Conservation (phyloP, 257 asterid genomes). For the Fraxinus anomala region DNA sequence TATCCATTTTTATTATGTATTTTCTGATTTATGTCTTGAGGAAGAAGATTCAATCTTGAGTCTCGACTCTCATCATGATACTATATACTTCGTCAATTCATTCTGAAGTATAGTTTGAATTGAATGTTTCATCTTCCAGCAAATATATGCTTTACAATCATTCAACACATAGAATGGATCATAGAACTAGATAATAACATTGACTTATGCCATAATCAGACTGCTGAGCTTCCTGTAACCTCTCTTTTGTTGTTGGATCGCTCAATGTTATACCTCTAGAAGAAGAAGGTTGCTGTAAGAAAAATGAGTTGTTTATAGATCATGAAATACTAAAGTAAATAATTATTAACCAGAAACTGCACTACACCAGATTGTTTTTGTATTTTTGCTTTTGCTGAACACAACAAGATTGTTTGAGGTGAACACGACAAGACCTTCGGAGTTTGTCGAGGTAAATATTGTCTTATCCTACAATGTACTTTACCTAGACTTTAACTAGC, state of each 20-base stretch:
- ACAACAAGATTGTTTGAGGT: not conserved
- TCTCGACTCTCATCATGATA: conserved; percentile 10
- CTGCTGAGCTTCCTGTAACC: conserved; percentile 41
- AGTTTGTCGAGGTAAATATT: not conserved
- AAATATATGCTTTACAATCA: not conserved
- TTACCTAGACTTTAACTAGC: not conserved
- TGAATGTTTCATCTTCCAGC: not conserved
- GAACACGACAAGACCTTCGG: not conserved
- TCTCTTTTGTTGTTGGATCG: conserved; percentile 41
- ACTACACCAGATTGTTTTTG: conserved; percentile 20
- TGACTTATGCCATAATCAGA: conserved; percentile 42
- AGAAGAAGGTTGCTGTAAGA: conserved; percentile 45
- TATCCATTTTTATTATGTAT: not conserved
- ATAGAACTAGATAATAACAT: not conserved
- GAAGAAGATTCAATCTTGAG: conserved; percentile 12
- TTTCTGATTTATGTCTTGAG: not conserved
- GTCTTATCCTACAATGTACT: not conserved
- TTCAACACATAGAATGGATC: not conserved
- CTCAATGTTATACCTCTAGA: conserved; percentile 39
- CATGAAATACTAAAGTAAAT: not conserved
- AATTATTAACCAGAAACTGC: not conserved
- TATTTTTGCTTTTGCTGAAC: not conserved
- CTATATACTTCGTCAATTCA: not conserved
- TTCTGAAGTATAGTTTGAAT: not conserved
- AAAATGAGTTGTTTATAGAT: conserved; percentile 30